A percentile compares a stretch with the other conserved stretches of the same genome.
These are phyloP conservation scores for Tetrapisispora iriomotensis DNA, from an alignment of 805 yeast genomes.

Conservation along the genomic window DNA sequence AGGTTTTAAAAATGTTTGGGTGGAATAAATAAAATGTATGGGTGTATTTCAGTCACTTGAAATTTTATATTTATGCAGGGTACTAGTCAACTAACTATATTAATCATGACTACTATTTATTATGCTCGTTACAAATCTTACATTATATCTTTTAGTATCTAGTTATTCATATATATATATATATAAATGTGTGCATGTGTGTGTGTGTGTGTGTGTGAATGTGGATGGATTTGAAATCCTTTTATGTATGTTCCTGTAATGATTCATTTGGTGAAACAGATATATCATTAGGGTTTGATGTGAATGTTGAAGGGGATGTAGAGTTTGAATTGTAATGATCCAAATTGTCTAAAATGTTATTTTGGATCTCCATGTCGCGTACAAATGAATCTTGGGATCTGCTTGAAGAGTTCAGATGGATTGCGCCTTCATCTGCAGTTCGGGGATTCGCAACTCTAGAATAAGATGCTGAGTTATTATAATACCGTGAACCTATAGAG, in stretches of 20 bases:
- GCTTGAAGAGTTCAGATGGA: conserved; percentile 6
- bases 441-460: background rate
- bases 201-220: too few species aligned
- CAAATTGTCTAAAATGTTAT: conserved; percentile 32
- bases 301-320: background rate
- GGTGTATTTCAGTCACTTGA: too few species aligned
- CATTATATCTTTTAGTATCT: too few species aligned
- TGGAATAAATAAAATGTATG: too few species aligned
- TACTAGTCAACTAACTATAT: too few species aligned
- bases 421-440: conserved; percentile 1
- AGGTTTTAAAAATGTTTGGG: too few species aligned
- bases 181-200: too few species aligned
- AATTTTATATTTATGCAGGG: too few species aligned
- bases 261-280: background rate
- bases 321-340: conserved; percentile 12
- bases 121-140: too few species aligned
- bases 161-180: too few species aligned
- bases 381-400: conserved; percentile 24
- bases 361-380: conserved; percentile 33
- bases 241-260: background rate
- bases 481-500: background rate
- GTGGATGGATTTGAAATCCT: too few species aligned
- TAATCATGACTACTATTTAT: too few species aligned
- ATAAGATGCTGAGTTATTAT: background rate
- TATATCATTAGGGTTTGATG: background rate